Evolutionary conservation across 2,329 filamentous ascomycete genomes (phyloP).

Genomic region (Trichophyton verrucosum): DNA sequence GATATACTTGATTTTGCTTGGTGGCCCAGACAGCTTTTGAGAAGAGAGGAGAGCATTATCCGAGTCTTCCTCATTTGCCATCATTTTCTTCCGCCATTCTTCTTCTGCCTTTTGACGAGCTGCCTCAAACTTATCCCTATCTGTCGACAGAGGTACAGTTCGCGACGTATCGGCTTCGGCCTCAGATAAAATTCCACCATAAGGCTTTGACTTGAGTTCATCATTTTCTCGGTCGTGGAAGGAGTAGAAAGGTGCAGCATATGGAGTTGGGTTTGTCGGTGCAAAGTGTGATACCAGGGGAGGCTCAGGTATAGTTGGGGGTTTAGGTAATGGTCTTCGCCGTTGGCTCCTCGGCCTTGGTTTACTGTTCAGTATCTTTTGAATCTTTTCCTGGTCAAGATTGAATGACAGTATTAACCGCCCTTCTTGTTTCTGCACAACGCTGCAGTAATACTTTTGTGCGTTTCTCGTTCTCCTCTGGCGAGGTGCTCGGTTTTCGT

Average conservation of each 20-base stretch:
- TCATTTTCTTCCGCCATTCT: constrained; percentile 63
- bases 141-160: constrained; percentile 66
- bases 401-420: constrained; percentile 49
- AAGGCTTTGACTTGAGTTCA: constrained; percentile 83
- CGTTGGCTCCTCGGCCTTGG: constrained; percentile 46
- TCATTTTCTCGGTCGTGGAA: constrained; percentile 83
- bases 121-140: constrained; percentile 77
- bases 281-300: constrained; percentile 43
- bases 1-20: constrained; percentile 96
- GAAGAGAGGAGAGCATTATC: constrained; percentile 51
- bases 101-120: constrained; percentile 85
- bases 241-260: constrained; percentile 70
- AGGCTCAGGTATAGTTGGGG: constrained; percentile 28
- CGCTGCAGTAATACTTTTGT: constrained; percentile 29
- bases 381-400: constrained; percentile 47
- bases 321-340: constrained; percentile 33
- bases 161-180: constrained; percentile 81
- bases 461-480: constrained; percentile 42
- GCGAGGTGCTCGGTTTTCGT: constrained; percentile 33
- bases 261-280: constrained; percentile 49
- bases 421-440: constrained; percentile 30
- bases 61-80: constrained; percentile 51
- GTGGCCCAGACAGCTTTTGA: constrained; percentile 68
- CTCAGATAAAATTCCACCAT: constrained; percentile 84
- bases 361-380: constrained; percentile 46